Evolutionary conservation across 345 rosid genomes (phyloP).

Genomic region (Boechera stricta): DNA sequence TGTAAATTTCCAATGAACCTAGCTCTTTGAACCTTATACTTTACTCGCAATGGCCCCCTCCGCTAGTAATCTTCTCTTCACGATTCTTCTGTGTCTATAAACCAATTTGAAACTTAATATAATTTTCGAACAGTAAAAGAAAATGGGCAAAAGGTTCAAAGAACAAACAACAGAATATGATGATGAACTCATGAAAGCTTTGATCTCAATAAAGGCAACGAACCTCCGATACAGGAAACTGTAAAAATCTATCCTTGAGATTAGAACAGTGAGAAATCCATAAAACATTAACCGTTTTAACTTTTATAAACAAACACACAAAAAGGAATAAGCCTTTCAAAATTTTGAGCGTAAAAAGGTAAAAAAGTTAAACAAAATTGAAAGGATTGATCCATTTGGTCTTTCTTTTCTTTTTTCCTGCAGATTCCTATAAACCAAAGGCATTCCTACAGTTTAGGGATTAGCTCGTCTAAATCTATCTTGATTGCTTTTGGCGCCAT

Average conservation of each 20-base stretch:
- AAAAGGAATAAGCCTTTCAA: conserved; percentile 16
- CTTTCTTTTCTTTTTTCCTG: neutral
- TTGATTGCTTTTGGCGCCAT: conserved; percentile 51
- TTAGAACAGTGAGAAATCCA: conserved; percentile 22
- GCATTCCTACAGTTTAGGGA: conserved; percentile 49
- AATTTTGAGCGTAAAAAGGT: conserved; percentile 7
- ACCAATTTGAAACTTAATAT: conserved; percentile 17
- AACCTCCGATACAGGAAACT: conserved; percentile 22
- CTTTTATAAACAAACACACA: conserved; percentile 7
- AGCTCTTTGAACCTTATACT: conserved; percentile 20
- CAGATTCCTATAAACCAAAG: conserved; percentile 41
- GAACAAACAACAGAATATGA: conserved; percentile 15
- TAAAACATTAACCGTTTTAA: conserved; percentile 20
- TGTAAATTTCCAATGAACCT: conserved; percentile 25
- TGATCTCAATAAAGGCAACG: conserved; percentile 11
- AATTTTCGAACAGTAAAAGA: neutral
- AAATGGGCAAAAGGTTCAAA: neutral
- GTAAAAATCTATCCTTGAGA: neutral
- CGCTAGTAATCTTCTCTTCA: conserved; percentile 13
- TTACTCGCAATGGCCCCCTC: conserved; percentile 43
- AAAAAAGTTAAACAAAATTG: conserved; percentile 24
- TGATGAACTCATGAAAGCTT: conserved; percentile 24
- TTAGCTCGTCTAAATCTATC: conserved; percentile 44
- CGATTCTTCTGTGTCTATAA: conserved; percentile 14
- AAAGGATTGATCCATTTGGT: conserved; percentile 28